phyloP scores from a whole-genome alignment of 2,329 filamentous ascomycete species.

The Hypoxylon sp. region DNA sequence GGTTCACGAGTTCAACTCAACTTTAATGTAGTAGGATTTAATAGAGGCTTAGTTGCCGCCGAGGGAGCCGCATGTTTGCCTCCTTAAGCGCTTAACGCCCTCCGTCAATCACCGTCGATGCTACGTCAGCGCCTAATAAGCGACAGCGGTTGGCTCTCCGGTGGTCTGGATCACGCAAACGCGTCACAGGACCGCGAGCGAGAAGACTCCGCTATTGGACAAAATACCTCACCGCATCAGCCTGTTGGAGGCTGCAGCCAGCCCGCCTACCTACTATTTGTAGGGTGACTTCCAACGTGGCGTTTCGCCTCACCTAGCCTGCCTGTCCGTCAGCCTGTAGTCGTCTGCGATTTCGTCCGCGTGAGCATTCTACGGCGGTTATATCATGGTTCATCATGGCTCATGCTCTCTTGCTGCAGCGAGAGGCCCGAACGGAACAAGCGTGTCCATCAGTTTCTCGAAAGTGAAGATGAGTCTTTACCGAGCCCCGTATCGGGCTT shows the following conservation, averaged over 20 bases:
- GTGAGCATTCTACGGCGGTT: not conserved
- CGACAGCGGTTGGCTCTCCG: slow-evolving; percentile 6
- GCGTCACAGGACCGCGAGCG: not conserved
- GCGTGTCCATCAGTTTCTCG: not conserved
- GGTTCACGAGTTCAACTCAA: too few species aligned
- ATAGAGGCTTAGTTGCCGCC: not conserved
- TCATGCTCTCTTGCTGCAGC: not conserved
- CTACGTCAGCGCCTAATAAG: slow-evolving; percentile 10
- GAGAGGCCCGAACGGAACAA: not conserved
- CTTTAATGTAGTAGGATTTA: not conserved
- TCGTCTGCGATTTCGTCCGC: slow-evolving; percentile 2
- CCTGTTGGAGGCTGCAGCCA: not conserved
- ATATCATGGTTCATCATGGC: not conserved
- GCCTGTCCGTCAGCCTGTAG: not conserved
- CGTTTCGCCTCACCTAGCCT: slow-evolving; percentile 8
- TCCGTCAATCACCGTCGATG: slow-evolving; percentile 4
- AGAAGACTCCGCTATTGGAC: not conserved
- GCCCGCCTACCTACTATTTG: too few species aligned
- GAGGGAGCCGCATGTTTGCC: not conserved
- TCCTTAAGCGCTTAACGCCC: slow-evolving; percentile 8
- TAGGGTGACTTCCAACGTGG: not conserved
- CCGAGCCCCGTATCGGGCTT: not conserved
- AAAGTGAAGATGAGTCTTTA: not conserved
- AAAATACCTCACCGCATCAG: not conserved
- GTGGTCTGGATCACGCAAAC: not conserved